Conservation (phyloP, 805 yeast genomes). For the Yamadazyma insecticola region DNA sequence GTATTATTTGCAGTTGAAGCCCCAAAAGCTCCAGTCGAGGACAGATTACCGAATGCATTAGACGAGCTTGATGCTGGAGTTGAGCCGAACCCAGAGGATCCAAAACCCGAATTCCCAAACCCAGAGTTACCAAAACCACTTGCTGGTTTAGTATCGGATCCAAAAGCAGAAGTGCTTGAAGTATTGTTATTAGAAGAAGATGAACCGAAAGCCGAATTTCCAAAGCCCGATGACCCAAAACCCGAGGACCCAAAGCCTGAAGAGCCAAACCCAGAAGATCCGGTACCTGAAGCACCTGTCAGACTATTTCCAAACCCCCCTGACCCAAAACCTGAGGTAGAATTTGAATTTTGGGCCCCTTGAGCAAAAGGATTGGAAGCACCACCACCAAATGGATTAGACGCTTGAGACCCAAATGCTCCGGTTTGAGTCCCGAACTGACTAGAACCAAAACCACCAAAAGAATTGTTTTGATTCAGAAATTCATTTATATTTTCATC, state of each 20-base stretch:
- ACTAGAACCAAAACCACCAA: slow-evolving; percentile 11
- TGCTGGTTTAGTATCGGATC: slow-evolving; percentile 2
- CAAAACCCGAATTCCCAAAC: slow-evolving; percentile 5
- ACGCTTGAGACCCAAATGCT: slow-evolving; percentile 1
- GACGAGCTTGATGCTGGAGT: neutral
- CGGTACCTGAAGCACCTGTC: too few species aligned
- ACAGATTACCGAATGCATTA: neutral
- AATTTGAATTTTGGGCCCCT: slow-evolving; percentile 14
- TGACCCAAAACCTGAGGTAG: slow-evolving; percentile 8
- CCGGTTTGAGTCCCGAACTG: too few species aligned
- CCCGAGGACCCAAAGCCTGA: slow-evolving; percentile 10
- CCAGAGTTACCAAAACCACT: slow-evolving; percentile 4
- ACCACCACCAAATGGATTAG: neutral
- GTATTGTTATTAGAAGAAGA: slow-evolving; percentile 2
- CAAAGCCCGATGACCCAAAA: slow-evolving; percentile 10
- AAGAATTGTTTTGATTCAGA: slow-evolving; percentile 8
- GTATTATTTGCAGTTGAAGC: neutral
- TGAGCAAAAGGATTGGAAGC: slow-evolving; percentile 4
- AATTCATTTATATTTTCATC: slow-evolving; percentile 24
- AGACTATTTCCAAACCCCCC: slow-evolving; percentile 5
- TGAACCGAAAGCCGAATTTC: slow-evolving; percentile 10
- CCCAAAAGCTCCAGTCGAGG: neutral
- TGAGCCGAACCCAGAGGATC: slow-evolving; percentile 8
- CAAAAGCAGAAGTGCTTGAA: slow-evolving; percentile 5
- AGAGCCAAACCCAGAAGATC: slow-evolving; percentile 10